Base-by-base conservation (phyloP, 2,329 filamentous ascomycete genomes). In the Fusarium sp. region DNA sequence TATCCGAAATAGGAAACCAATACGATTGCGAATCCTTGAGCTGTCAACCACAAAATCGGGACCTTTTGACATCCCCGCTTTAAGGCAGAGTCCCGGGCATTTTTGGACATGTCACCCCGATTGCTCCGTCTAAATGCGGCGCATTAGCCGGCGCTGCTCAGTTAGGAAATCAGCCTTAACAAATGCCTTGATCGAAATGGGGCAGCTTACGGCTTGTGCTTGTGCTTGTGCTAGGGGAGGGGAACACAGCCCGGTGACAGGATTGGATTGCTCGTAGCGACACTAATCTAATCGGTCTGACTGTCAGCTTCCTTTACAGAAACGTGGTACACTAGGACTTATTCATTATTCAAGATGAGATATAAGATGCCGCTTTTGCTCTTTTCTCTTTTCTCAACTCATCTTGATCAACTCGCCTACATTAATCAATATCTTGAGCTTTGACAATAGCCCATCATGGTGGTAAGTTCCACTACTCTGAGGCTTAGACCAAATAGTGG, bases 401-500 rank as follows among this genome's bases (percentile, higher is more conserved):
- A 41, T 21, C 14, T 25, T 43, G 5, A 28, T 4, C 13, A 51
- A 14, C 27, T 5, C 27, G 12, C 21, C 4, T 28, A 28, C 11
- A 11, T 5, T 14, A 30, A 14, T 3, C 21, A 42, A 34, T 11
- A 45, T 30, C 37, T 51, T n/a, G 10, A n/a, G 30, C 47, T 55
- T 55, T 28, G 34, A 60, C 12, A 21, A 21, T 21, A 59, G 63
- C 42, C 45, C 63, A 64, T 12, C 54, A 70, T 70, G 67, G 63
- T 71, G 27, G 68, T 68, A 40, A 32, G 58, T 53, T 4, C 12
- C 9, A 12, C 3, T 4, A 4, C 11, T n/a, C 34, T n/a, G 34
- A 12, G 34, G 34, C 34, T 37, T 37, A 37, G 34, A 37, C 34
- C 34, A 37, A 37, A 37, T n/a, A 37, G 34, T 37, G 34, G 34